Percentiles rank a stretch among this genome's conserved stretches.
Conservation (phyloP, 768 basidiomycete genomes). For the Tricholoma bakamatsutake region DNA sequence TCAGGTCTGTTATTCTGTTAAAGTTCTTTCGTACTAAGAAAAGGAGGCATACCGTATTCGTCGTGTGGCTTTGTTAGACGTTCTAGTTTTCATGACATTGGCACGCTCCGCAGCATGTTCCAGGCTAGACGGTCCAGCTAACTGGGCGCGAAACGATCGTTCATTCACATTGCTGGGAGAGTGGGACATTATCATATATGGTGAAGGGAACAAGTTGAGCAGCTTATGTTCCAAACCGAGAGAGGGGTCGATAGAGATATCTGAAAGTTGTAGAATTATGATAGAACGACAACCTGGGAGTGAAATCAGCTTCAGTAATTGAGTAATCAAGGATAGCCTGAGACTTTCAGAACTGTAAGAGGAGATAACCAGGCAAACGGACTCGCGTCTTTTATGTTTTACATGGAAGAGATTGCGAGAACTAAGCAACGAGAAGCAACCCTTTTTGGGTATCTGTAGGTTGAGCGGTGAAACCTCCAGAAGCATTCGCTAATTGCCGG, state of each 20-base stretch:
- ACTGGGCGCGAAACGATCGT: background rate
- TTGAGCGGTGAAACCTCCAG: background rate
- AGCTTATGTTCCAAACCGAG: background rate
- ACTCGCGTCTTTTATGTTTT: background rate
- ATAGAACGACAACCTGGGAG: background rate
- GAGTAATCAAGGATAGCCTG: background rate
- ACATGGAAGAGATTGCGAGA: background rate
- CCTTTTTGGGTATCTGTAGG: background rate
- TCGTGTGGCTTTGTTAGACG: slow-evolving; percentile 32
- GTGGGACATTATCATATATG: background rate
- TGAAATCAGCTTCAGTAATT: too few species aligned
- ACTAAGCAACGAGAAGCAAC: background rate
- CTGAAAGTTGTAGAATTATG: background rate
- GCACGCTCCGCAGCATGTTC: background rate
- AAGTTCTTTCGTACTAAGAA: background rate
- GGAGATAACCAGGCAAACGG: background rate
- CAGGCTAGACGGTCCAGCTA: background rate
- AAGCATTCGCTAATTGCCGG: background rate
- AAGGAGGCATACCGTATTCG: slow-evolving; percentile 28
- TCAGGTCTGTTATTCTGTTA: background rate
- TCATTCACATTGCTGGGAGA: background rate
- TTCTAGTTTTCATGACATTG: background rate
- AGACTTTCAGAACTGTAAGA: background rate
- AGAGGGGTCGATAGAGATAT: too few species aligned
- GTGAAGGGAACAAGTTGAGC: background rate